A percentile compares a stretch with the other conserved stretches of the same genome.
Conservation (phyloP, 2,329 filamentous ascomycete species). For the Ophidiomyces ophidiicola region DNA sequence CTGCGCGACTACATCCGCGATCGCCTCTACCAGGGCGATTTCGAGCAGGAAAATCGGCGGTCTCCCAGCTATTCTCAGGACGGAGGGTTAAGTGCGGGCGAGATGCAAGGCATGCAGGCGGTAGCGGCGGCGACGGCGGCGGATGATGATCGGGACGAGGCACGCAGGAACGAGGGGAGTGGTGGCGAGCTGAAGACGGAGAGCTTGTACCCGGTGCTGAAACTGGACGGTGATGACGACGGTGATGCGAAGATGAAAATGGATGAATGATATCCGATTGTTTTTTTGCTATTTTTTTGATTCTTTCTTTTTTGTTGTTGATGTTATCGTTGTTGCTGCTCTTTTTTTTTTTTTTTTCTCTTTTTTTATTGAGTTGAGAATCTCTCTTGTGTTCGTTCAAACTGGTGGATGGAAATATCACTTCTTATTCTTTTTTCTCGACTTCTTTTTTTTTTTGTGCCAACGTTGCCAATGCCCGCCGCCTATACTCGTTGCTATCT, state of each 20-base stretch:
- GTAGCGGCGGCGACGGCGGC: constrained; percentile 20
- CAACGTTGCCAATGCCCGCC: too few species aligned
- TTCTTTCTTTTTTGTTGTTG: constrained; percentile 9
- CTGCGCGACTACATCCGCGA: constrained; percentile 47
- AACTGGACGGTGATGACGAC: constrained; percentile 19
- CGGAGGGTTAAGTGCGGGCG: constrained; percentile 15
- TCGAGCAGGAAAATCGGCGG: constrained; percentile 21
- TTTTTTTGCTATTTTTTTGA: constrained; percentile 17
- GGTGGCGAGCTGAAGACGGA: constrained; percentile 7
- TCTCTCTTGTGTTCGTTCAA: constrained; percentile 2
- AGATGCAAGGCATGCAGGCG: constrained; percentile 16
- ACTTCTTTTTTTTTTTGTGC: not conserved
- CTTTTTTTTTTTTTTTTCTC: constrained; percentile 7
- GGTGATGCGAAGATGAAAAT: constrained; percentile 29
- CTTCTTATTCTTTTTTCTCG: not conserved
- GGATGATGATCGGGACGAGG: constrained; percentile 6
- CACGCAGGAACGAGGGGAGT: not conserved
- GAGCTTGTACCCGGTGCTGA: constrained; percentile 19
- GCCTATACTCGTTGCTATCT: too few species aligned
- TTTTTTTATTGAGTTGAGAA: constrained; percentile 13
- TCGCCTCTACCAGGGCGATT: constrained; percentile 43
- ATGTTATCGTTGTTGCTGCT: not conserved
- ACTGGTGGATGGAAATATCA: not conserved
- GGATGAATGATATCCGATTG: constrained; percentile 21
- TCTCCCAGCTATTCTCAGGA: constrained; percentile 35